Conservation (phyloP, 331 rosid genomes). For the Rosa hybrid region DNA sequence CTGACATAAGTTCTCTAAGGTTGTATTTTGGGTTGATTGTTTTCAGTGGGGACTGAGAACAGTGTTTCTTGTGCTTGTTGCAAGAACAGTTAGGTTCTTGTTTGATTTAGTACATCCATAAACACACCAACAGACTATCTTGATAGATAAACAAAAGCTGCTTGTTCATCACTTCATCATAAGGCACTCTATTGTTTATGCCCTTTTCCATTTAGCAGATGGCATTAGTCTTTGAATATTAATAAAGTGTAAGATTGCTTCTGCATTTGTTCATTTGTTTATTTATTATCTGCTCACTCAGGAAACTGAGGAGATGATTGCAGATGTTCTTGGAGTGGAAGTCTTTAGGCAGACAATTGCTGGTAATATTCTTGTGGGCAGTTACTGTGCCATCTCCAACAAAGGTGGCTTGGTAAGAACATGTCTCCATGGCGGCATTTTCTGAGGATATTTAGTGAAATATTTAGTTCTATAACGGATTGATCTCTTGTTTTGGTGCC, state of each 20-base stretch:
- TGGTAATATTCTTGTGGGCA: slow-evolving; percentile 89
- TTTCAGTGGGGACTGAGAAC: background rate
- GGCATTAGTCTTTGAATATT: background rate
- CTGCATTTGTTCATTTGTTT: background rate
- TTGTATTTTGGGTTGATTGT: background rate
- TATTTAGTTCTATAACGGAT: background rate
- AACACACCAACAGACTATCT: background rate
- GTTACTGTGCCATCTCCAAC: slow-evolving; percentile 80
- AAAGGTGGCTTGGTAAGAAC: slow-evolving; percentile 81
- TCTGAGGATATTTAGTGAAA: background rate
- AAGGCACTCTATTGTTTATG: background rate
- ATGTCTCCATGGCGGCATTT: background rate
- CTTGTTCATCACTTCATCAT: background rate
- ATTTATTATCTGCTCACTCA: slow-evolving; percentile 28
- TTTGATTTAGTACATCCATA: background rate
- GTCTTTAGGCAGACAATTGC: slow-evolving; percentile 97
- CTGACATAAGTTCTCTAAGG: background rate
- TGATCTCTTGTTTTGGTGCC: background rate
- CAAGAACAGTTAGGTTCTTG: background rate
- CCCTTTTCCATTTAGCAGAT: background rate
- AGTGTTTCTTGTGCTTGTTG: background rate
- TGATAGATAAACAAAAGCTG: background rate
- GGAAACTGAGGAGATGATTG: slow-evolving; percentile 94
- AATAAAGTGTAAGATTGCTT: background rate
- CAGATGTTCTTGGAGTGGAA: slow-evolving; percentile 95